Evolutionary conservation across 768 basidiomycete genomes (phyloP), one percentile per base, ranked within the genome.

Genomic region (Bullera alba): DNA sequence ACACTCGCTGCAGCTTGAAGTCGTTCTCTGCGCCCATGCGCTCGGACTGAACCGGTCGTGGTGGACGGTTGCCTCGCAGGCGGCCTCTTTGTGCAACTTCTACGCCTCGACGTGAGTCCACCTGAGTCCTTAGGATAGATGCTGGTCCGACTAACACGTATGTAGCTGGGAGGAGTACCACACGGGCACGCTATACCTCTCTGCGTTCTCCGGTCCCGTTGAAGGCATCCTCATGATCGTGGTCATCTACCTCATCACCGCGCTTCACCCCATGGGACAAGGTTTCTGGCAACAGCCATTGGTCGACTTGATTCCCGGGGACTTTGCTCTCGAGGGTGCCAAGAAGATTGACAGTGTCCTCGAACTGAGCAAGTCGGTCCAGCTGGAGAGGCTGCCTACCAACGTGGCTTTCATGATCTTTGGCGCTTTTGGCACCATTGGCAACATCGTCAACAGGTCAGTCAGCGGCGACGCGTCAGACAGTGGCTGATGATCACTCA

Each of bases 1-100:
- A n/a, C n/a, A n/a, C n/a, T n/a, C n/a, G n/a, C n/a, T n/a, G n/a
- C 63, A 92, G 88, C 80, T 99, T 22, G 93, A 91, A 73, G 85
- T 83, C 51, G 79, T 96, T 53, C 79, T 99, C 35, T 80, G 81
- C 5, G 77, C 82, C 6, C 81, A 86, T 23, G 92, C 95, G 0
- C 80, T 99, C 37, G 92, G 93, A 60, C 78, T 96, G 19, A 89
- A 87, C 12, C 78, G 91, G 17, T 90, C 88, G 0, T 97, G 95
- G 91, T 97, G 91, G 93, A 96, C 91, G 0, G 84, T 97, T 28
- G 81, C 85, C 0, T 85, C 85, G 0, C 87, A 92, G 68, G 77
- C 83, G 10, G 83, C 83, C 0, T 82, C 83, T 0, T 73, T 85
- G 34, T 82, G 81, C 54, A 86, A 84, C 68, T 88, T 88, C 63